Conservation (phyloP, 2,329 filamentous ascomycete species). For the Arthrobotrys entomopaga region DNA sequence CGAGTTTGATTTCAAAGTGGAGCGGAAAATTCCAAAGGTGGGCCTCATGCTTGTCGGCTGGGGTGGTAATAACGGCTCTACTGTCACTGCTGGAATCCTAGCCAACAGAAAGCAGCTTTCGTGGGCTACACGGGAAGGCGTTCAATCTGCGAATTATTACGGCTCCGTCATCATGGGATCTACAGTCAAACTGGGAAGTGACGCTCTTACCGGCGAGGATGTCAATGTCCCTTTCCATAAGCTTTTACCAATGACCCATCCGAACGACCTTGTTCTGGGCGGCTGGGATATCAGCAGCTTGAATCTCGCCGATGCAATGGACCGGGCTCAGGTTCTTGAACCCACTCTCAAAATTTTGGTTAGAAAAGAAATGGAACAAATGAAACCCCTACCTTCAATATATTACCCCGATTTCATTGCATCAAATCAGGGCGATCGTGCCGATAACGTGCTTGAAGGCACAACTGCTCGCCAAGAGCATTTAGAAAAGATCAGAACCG, state of each 20-base stretch:
- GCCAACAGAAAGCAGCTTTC: slow-evolving; percentile 86
- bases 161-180: slow-evolving; percentile 97
- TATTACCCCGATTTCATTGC: slow-evolving; percentile 99
- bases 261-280: slow-evolving; percentile 92
- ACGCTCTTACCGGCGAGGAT: slow-evolving; percentile 83
- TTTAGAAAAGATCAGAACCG: slow-evolving; percentile 89
- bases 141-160: slow-evolving; percentile 92
- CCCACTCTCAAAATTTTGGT: slow-evolving; percentile 90
- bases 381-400: slow-evolving; percentile 90
- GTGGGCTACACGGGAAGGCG: slow-evolving; percentile 94
- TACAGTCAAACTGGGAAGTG: slow-evolving; percentile 93
- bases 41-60: slow-evolving; percentile 98
- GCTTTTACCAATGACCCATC: slow-evolving; percentile 94
- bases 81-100: slow-evolving; percentile 95
- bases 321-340: slow-evolving; percentile 92
- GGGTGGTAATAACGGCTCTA: slow-evolving; percentile 98
- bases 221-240: slow-evolving; percentile 97
- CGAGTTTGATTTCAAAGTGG: slow-evolving; percentile 95
- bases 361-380: slow-evolving; percentile 88
- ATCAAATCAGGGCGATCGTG: slow-evolving; percentile 95
- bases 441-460: slow-evolving; percentile 87
- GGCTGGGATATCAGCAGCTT: slow-evolving; percentile 97
- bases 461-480: slow-evolving; percentile 77
- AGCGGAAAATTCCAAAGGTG: slow-evolving; percentile 89
- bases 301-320: slow-evolving; percentile 91